Conservation (phyloP, 345 rosid genomes). For the Lepidium aucheri region DNA sequence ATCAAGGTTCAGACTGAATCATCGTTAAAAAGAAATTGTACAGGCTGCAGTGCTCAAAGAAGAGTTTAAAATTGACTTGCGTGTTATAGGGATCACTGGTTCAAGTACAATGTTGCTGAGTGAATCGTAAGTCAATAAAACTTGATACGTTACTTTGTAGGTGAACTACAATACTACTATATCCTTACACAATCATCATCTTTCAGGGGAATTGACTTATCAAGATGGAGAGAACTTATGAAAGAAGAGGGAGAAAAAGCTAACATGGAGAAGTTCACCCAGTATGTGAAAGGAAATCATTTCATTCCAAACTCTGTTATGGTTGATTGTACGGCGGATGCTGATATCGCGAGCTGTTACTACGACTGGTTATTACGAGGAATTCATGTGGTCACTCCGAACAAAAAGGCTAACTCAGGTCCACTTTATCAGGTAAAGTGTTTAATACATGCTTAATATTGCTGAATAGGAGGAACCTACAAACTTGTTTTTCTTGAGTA, state of each 20-base stretch:
- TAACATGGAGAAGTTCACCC: conserved; percentile 67
- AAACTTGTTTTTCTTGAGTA: neutral
- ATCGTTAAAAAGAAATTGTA: conserved; percentile 14
- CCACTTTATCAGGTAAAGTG: conserved; percentile 76
- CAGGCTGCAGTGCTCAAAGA: conserved; percentile 91
- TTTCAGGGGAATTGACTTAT: conserved; percentile 66
- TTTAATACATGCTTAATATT: neutral
- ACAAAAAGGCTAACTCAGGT: conserved; percentile 93
- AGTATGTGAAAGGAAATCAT: conserved; percentile 74
- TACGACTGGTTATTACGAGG: conserved; percentile 73
- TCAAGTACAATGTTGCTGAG: conserved; percentile 71
- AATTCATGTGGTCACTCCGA: conserved; percentile 86
- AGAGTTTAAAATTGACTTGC: conserved; percentile 88
- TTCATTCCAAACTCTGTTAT: conserved; percentile 82
- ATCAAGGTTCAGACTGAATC: neutral
- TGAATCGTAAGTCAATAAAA: conserved; percentile 53
- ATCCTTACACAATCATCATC: conserved; percentile 1
- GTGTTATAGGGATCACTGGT: conserved; percentile 89
- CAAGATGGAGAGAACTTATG: conserved; percentile 68
- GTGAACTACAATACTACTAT: neutral
- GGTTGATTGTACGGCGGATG: conserved; percentile 94
- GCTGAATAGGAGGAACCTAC: neutral
- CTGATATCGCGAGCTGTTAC: conserved; percentile 65
- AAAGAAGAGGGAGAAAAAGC: conserved; percentile 60
- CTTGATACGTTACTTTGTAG: neutral